Base-by-base conservation (phyloP, 257 asterid species). In the Ilex aquifolium region DNA sequence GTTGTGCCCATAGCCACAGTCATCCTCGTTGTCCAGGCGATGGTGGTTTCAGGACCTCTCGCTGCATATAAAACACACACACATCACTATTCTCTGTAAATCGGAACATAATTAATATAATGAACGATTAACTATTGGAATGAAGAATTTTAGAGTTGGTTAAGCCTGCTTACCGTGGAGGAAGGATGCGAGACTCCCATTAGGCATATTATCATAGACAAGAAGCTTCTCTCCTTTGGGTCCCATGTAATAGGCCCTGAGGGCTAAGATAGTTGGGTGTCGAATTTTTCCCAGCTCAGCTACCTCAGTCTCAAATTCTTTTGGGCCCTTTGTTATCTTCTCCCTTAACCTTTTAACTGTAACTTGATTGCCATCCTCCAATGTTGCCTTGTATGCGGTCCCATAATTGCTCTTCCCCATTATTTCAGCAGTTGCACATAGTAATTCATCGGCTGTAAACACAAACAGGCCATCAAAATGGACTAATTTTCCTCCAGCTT, bases 221-320 rank as follows among this genome's bases (percentile, higher is more conserved):
- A 92, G 97, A 74, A 92, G 99, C 89, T 92, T 89, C 76, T 89
- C 99, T 13, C 99, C 99, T 79, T 92, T 92, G 6, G 99, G 97
- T 11, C 97, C 99, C 65, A 87, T 69, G 66, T 92, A 92, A 69
- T 89, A 92, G 61, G 99, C 99, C 62, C 97, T 79, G 65, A 89
- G 72, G 2, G 99, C 93, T 79, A 89, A 76, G 12, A 92, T 77
- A 56, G 85, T 89, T 0, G 75, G 76, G 59, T 89, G 85, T 15
- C 95, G 64, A 49, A 92, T 83, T 77, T 76, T 92, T 13, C 99
- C 99, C 31, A 92, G 87, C 21, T 77, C 79, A 12, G 91, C 61
- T n/a, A 82, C 96, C 74, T 92, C 96, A 36, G 57, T 53, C 67
- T 92, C 97, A 55, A 92, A 92, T 65, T 92, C 99, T 49, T 85